A percentile compares a stretch with the other conserved stretches of the same genome.
Conservation (phyloP, 2,329 filamentous ascomycete species). For the Pyrenophora teres region DNA sequence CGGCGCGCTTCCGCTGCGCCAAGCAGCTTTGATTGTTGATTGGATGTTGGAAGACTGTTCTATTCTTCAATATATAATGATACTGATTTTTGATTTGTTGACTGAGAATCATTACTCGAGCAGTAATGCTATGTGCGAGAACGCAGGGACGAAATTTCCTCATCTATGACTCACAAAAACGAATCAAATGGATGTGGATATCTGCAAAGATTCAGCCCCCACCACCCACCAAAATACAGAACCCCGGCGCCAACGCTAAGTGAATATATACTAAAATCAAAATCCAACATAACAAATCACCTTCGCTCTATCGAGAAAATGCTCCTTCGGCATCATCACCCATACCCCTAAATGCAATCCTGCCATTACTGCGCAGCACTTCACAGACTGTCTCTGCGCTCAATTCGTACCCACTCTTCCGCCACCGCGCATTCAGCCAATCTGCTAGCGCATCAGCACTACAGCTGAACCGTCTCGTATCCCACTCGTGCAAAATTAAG, state of each 20-base stretch:
- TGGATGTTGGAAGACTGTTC: not conserved
- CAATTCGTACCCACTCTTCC: conserved; percentile 42
- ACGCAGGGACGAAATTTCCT: too few relatives aligned
- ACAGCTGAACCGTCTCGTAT: conserved; percentile 39
- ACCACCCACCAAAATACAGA: too few relatives aligned
- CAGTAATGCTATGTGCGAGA: too few relatives aligned
- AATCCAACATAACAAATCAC: too few relatives aligned
- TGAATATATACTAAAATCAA: not conserved
- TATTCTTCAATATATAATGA: not conserved
- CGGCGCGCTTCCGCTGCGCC: conserved; percentile 46
- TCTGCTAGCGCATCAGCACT: conserved; percentile 40
- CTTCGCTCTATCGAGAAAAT: conserved; percentile 24
- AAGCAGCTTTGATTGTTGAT: conserved; percentile 31
- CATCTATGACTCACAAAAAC: too few relatives aligned
- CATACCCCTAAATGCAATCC: conserved; percentile 43
- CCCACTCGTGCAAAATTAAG: conserved; percentile 43
- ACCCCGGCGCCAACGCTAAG: too few relatives aligned
- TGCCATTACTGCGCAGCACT: conserved; percentile 41
- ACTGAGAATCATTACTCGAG: too few relatives aligned
- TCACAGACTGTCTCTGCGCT: conserved; percentile 44
- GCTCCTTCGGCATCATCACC: conserved; percentile 42
- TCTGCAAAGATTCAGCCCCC: too few relatives aligned
- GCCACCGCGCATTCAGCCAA: conserved; percentile 43
- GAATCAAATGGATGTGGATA: too few relatives aligned
- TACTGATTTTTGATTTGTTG: too few relatives aligned